A percentile compares a stretch with the other conserved stretches of the same genome.
These are phyloP conservation scores for Solanum neorickii DNA, from an alignment of 257 asterid genomes.

Conservation along the genomic window DNA sequence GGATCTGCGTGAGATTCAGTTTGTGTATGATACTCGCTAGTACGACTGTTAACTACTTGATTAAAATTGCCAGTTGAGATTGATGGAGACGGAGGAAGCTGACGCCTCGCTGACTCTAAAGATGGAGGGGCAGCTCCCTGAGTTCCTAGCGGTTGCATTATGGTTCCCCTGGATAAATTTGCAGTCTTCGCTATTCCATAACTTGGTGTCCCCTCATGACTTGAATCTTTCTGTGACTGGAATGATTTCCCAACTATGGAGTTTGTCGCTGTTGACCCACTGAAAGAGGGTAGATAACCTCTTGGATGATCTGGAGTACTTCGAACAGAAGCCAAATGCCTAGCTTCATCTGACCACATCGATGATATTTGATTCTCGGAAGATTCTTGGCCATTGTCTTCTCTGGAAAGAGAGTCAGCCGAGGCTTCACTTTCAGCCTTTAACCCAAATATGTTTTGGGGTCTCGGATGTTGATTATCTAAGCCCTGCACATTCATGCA, in stretches of 20 bases:
- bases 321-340: slow-evolving; percentile 20
- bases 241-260: slow-evolving; percentile 22
- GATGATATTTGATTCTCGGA: slow-evolving; percentile 29
- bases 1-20: slow-evolving; percentile 48
- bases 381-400: slow-evolving; percentile 24
- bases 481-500: slow-evolving; percentile 29
- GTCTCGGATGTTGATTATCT: slow-evolving; percentile 26
- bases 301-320: slow-evolving; percentile 25
- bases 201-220: slow-evolving; percentile 24
- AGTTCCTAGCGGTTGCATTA: slow-evolving; percentile 25
- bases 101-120: slow-evolving; percentile 24
- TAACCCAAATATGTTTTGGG: slow-evolving; percentile 21
- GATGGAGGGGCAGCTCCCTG: slow-evolving; percentile 29
- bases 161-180: slow-evolving; percentile 19
- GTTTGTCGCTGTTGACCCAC: slow-evolving; percentile 19
- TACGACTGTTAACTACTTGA: slow-evolving; percentile 22
- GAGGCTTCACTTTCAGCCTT: slow-evolving; percentile 45
- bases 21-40: slow-evolving; percentile 31
- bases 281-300: slow-evolving; percentile 27
- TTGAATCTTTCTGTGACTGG: slow-evolving; percentile 27
- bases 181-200: slow-evolving; percentile 22
- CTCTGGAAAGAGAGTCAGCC: slow-evolving; percentile 44
- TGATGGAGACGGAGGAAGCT: slow-evolving; percentile 42
- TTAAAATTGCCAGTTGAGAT: slow-evolving; percentile 4
- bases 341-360: slow-evolving; percentile 36